Percentiles rank a stretch among this genome's conserved stretches.
phyloP scores from a whole-genome alignment of 2,329 filamentous ascomycete genomes.

The Sordariomycetes sp. region DNA sequence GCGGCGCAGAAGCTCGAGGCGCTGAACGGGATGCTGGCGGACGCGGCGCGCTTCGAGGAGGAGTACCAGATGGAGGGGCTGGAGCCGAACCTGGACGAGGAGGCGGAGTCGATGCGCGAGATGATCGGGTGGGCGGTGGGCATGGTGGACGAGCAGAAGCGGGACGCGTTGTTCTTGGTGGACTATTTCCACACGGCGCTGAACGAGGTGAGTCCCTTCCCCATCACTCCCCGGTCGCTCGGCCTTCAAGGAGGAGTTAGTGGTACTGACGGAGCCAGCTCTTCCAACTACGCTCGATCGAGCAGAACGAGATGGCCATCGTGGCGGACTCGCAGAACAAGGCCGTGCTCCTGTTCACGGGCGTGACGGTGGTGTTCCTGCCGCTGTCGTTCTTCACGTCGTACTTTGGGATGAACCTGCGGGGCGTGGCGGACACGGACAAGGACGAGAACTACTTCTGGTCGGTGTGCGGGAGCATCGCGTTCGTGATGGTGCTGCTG shows the following conservation, averaged over 20 bases:
- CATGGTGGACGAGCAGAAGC: conserved; percentile 57
- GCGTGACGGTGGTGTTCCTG: not conserved
- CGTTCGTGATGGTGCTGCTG: not conserved
- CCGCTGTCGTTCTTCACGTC: conserved; percentile 2
- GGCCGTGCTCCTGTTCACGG: conserved; percentile 1
- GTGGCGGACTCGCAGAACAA: conserved; percentile 2
- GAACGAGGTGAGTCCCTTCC: not conserved
- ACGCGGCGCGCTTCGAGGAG: not conserved
- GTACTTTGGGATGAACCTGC: conserved; percentile 4
- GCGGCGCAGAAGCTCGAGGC: not conserved
- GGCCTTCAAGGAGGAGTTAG: not conserved
- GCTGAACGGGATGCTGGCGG: not conserved
- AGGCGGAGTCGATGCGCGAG: conserved; percentile 38
- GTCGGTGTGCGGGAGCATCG: not conserved
- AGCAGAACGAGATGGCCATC: conserved; percentile 14
- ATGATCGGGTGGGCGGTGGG: conserved; percentile 47
- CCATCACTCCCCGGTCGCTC: not conserved
- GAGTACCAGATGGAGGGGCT: conserved; percentile 1
- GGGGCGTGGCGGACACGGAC: not conserved
- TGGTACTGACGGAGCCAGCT: not conserved
- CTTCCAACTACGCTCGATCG: conserved; percentile 5
- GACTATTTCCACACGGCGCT: conserved; percentile 36
- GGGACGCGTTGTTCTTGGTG: conserved; percentile 54
- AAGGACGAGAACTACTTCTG: conserved; percentile 1
- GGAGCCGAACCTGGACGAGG: conserved; percentile 21